These are phyloP conservation scores for Coniferiporia sulphurascens DNA, from an alignment of 1,284 basidiomycete genomes.

Conservation along the genomic window DNA sequence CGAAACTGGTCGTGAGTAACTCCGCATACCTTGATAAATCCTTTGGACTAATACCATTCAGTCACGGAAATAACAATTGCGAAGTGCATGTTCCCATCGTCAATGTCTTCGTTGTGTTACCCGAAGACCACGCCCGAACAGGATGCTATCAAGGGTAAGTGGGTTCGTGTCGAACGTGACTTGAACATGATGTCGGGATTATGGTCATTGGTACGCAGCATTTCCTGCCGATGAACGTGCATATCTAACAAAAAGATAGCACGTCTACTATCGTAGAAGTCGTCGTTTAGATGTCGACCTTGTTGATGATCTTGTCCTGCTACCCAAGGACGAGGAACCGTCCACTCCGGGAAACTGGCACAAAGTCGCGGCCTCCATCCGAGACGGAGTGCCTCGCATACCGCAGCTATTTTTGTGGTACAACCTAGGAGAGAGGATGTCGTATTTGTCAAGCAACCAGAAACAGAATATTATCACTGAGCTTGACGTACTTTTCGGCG, in stretches of 20 bases:
- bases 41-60: conserved; percentile 28
- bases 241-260: conserved; percentile 33
- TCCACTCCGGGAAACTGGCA: conserved; percentile 48
- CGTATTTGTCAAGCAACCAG: conserved; percentile 54
- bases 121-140: conserved; percentile 66
- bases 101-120: conserved; percentile 54
- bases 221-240: not conserved
- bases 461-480: conserved; percentile 73
- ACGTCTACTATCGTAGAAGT: conserved; percentile 81
- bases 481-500: conserved; percentile 81
- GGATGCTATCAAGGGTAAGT: conserved; percentile 79
- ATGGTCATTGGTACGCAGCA: conserved; percentile 48
- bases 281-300: conserved; percentile 72
- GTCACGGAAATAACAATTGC: conserved; percentile 78
- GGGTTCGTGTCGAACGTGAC: conserved; percentile 81
- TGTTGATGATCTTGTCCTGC: conserved; percentile 56
- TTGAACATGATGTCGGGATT: conserved; percentile 65
- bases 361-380: conserved; percentile 50
- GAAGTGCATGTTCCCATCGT: conserved; percentile 65
- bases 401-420: conserved; percentile 71
- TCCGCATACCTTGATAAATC: not conserved
- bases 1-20: conserved; percentile 69
- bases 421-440: conserved; percentile 55
- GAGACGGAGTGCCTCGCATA: conserved; percentile 49
- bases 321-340: conserved; percentile 47